phyloP scores from a whole-genome alignment of 495 filamentous ascomycete species.

The Penicillium silybi region DNA sequence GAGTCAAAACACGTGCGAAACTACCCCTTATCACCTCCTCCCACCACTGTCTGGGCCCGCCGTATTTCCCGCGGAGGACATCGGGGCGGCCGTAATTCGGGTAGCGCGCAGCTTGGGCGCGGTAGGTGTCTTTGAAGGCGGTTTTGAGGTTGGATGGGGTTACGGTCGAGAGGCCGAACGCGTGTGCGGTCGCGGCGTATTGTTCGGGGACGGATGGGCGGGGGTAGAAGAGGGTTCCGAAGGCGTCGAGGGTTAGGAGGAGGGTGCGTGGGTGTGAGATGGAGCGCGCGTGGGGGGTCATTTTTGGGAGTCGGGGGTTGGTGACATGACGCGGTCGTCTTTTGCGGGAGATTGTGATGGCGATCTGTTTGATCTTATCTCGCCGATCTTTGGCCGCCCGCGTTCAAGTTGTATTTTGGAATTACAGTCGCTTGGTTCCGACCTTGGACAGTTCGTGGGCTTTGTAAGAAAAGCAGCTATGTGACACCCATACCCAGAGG shows the following conservation, averaged over 20 bases:
- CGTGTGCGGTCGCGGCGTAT: conserved; percentile 57
- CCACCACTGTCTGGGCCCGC: conserved; percentile 66
- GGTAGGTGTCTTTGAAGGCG: conserved; percentile 50
- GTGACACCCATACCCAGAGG: too few relatives aligned
- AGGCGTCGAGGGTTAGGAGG: conserved; percentile 71
- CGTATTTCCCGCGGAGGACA: conserved; percentile 42
- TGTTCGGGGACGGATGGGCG: conserved; percentile 54
- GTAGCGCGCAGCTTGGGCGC: conserved; percentile 38
- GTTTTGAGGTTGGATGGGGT: conserved; percentile 25
- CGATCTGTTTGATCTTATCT: conserved; percentile 2
- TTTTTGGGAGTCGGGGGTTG: neutral
- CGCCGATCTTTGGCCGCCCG: neutral
- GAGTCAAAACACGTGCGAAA: conserved; percentile 21
- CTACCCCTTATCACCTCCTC: conserved; percentile 49
- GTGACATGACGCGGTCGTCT: neutral
- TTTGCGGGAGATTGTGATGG: neutral
- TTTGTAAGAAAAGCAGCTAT: too few relatives aligned
- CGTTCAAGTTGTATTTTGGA: neutral
- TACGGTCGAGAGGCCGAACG: conserved; percentile 48
- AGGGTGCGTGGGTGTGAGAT: conserved; percentile 34
- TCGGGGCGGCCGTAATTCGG: conserved; percentile 65
- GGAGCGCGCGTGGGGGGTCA: neutral
- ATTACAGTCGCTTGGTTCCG: too few relatives aligned
- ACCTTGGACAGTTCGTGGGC: too few relatives aligned
- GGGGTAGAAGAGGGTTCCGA: conserved; percentile 70